Percentiles rank a stretch among this genome's conserved stretches.
These are phyloP conservation scores for Penicillium cosmopolitanum DNA, from an alignment of 495 filamentous ascomycete species.

Conservation along the genomic window DNA sequence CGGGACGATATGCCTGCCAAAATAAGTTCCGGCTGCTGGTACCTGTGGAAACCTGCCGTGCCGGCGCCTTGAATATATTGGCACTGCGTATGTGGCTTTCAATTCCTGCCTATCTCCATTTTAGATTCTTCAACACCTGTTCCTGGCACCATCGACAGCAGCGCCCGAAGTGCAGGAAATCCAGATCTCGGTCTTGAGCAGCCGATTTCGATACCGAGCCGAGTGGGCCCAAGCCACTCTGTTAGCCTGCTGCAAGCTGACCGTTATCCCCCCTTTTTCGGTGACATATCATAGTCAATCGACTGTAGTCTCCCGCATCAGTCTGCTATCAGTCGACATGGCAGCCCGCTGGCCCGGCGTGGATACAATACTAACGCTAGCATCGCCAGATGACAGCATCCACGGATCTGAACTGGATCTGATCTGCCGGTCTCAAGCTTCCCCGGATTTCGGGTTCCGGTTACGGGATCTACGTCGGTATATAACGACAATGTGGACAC, in stretches of 20 bases:
- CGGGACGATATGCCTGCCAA: not conserved
- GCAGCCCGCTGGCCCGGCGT: constrained; percentile 14
- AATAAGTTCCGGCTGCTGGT: not conserved
- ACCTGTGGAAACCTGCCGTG: not conserved
- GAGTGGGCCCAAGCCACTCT: not conserved
- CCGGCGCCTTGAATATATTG: not conserved
- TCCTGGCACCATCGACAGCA: not conserved
- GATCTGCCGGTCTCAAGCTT: constrained; percentile 14
- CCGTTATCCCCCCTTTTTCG: constrained; percentile 9
- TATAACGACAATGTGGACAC: not conserved
- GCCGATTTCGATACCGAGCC: constrained; percentile 3
- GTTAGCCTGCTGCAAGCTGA: constrained; percentile 10
- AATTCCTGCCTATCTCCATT: not conserved
- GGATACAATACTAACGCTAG: constrained; percentile 9
- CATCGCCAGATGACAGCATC: constrained; percentile 8
- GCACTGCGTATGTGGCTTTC: not conserved
- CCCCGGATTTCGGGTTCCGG: constrained; percentile 17
- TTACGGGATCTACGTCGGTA: constrained; percentile 18
- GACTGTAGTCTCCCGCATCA: not conserved
- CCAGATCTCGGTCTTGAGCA: not conserved
- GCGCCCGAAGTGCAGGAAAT: not conserved
- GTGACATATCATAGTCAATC: not conserved
- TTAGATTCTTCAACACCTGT: not conserved
- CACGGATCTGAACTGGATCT: constrained; percentile 17
- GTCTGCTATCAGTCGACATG: constrained; percentile 16